Evolutionary conservation across 2,329 filamentous ascomycete species (phyloP).

Genomic region (Apiospora sp.): DNA sequence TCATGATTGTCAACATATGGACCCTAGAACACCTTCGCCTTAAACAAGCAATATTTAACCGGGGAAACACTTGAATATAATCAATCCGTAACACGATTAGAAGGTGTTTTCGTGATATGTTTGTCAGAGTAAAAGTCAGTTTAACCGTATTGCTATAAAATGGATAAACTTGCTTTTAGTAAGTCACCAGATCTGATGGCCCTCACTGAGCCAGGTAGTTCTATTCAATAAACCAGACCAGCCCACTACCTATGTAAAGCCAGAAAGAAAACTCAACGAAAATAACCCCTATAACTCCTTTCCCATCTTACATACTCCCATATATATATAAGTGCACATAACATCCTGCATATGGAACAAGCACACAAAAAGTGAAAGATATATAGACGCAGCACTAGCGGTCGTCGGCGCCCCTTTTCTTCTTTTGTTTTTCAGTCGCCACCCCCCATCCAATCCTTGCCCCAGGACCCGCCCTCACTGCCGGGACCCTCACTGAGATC

Average conservation of each 20-base stretch:
- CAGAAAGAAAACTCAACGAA: not conserved
- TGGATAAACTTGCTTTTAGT: not conserved
- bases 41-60: not conserved
- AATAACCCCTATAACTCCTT: not conserved
- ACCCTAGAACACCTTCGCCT: not conserved
- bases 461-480: constrained; percentile 41
- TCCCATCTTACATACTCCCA: not conserved
- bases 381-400: not conserved
- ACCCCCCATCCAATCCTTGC: constrained; percentile 41
- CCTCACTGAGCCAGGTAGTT: not conserved
- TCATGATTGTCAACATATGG: not conserved
- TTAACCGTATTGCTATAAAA: not conserved
- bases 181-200: not conserved
- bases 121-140: not conserved
- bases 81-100: too few relatives aligned
- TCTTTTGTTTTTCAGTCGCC: constrained; percentile 7
- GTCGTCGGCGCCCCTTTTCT: not conserved
- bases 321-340: not conserved
- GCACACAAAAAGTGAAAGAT: not conserved
- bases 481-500: constrained; percentile 37
- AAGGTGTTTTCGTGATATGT: not conserved
- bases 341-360: not conserved
- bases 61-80: not conserved
- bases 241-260: not conserved
- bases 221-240: not conserved